Evolutionary conservation across 2,329 filamentous ascomycete species (phyloP), one percentile per base, ranked within the genome.

Genomic region (Ustilaginoidea virens): DNA sequence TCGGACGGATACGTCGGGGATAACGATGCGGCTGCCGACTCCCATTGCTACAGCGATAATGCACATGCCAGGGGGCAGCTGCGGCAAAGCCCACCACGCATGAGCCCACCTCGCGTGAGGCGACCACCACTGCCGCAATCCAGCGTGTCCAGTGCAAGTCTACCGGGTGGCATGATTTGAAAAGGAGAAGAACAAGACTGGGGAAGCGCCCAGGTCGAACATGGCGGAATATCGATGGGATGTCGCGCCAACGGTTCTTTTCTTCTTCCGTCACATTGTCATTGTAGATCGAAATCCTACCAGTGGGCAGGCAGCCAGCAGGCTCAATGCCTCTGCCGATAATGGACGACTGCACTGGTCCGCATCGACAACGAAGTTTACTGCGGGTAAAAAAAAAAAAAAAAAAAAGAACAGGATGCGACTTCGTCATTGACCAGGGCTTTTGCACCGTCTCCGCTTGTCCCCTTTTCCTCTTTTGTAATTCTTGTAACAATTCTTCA

Each of bases 161-260:
- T 55, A 34, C 53, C 59, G 0, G 60, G 59, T 14, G 60, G 60
- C 28, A 60, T 63, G 58, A 61, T 63, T 34, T 63, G 41, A 52
- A 33, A 9, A 16, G 14, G 8, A 13, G 10, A 12, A 34, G 7
- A 14, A n/a, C 11, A 14, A 22, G 11, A 7, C 22, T 24, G 4
- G 17, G 11, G 13, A 9, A 21, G 16, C 17, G 12, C 9, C 9
- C 7, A 24, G 10, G 6, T 32, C 22, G 9, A 24, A 24, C 22
- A 13, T 24, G 8, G 22, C n/a, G n/a, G n/a, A n/a, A n/a, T n/a
- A n/a, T n/a, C n/a, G n/a, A n/a, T n/a, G n/a, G n/a, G n/a, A n/a
- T n/a, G n/a, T n/a, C n/a, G n/a, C n/a, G n/a, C n/a, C n/a, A n/a
- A n/a, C n/a, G n/a, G n/a, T n/a, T n/a, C n/a, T n/a, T n/a, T n/a